These are phyloP conservation scores for Zostera marina DNA, from an alignment of 116 monocot genomes.

Conservation along the genomic window DNA sequence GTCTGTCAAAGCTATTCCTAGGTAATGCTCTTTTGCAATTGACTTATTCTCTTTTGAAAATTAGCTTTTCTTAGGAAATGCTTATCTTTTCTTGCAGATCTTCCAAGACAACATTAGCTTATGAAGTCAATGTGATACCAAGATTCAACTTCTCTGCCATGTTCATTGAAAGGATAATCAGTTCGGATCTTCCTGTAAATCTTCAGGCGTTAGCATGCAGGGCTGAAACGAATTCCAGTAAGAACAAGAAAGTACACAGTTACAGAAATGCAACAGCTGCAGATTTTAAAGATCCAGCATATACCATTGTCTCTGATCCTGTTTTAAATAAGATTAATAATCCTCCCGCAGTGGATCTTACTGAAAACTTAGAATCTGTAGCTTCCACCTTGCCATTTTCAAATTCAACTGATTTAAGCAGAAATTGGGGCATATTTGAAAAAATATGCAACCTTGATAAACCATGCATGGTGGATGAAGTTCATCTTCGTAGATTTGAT, in stretches of 20 bases:
- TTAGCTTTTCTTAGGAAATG: too few species aligned
- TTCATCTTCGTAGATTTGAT: slow-evolving; percentile 94
- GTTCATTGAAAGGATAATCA: slow-evolving; percentile 52
- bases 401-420: slow-evolving; percentile 23
- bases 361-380: slow-evolving; percentile 11
- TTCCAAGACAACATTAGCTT: slow-evolving; percentile 44
- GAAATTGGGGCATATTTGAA: slow-evolving; percentile 76
- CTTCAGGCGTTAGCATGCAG: slow-evolving; percentile 66
- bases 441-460: slow-evolving; percentile 71
- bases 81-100: slow-evolving; percentile 20
- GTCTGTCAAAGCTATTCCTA: slow-evolving; percentile 68
- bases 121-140: slow-evolving; percentile 88
- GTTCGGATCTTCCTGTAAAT: slow-evolving; percentile 94
- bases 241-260: slow-evolving; percentile 8
- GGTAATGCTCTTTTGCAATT: slow-evolving; percentile 22
- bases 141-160: slow-evolving; percentile 84
- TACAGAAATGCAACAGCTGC: slow-evolving; percentile 1
- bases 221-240: slow-evolving; percentile 42
- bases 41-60: not conserved
- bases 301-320: slow-evolving; percentile 1
- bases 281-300: not conserved
- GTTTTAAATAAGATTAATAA: slow-evolving; percentile 5
- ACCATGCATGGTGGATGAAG: slow-evolving; percentile 88
- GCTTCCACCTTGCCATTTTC: slow-evolving; percentile 11
- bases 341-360: slow-evolving; percentile 6